Conservation (phyloP, 2,329 filamentous ascomycete species). For the Aspergillus felis region DNA sequence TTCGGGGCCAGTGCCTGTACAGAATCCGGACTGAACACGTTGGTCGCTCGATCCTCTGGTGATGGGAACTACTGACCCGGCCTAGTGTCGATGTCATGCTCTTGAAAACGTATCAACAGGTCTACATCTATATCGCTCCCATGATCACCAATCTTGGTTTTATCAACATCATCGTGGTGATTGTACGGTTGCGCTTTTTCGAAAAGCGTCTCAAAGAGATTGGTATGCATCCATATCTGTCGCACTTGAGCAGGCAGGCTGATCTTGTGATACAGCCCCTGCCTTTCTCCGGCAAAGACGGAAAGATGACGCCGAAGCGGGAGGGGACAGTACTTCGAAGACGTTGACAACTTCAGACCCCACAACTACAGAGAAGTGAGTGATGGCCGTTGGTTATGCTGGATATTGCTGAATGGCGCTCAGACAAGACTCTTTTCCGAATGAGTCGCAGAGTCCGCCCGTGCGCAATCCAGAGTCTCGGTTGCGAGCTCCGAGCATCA, state of each 20-base stretch:
- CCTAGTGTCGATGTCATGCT: constrained; percentile 48
- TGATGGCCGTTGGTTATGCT: neutral
- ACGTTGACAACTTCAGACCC: neutral
- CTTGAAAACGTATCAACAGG: constrained; percentile 49
- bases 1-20: constrained; percentile 49
- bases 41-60: constrained; percentile 12
- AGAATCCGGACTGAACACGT: constrained; percentile 52
- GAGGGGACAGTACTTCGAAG: neutral
- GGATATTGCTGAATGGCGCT: neutral
- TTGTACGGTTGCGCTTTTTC: constrained; percentile 49
- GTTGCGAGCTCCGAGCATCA: constrained; percentile 1
- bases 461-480: neutral
- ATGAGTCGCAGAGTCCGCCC: neutral
- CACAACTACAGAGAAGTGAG: neutral
- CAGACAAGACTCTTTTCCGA: neutral
- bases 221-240: constrained; percentile 16
- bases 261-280: neutral
- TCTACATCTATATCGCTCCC: constrained; percentile 50
- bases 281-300: neutral
- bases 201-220: constrained; percentile 42
- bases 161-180: constrained; percentile 49
- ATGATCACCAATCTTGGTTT: constrained; percentile 48
- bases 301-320: neutral
- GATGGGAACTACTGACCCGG: neutral
- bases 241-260: neutral